Conservation (phyloP, 1,284 basidiomycete species). For the Cryptococcus maquisensis region DNA sequence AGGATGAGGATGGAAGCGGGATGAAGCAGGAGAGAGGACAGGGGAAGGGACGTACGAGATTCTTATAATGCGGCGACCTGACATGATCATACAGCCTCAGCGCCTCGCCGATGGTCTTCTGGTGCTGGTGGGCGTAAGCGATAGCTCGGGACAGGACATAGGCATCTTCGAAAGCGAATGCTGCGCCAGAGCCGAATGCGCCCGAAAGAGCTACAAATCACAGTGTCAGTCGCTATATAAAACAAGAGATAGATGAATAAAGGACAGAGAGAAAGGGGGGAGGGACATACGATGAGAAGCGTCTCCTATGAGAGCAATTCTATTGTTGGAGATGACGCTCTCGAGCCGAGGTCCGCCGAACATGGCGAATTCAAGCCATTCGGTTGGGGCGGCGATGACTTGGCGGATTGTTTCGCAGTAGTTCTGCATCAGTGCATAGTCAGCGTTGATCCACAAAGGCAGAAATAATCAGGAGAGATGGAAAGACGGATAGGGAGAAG, state of each 20-base stretch:
- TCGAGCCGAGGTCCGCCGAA: constrained; percentile 28
- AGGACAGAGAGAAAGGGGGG: not conserved
- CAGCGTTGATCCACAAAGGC: not conserved
- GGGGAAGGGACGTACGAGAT: constrained; percentile 8
- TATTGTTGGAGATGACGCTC: constrained; percentile 13
- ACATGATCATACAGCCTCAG: constrained; percentile 23
- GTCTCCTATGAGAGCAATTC: constrained; percentile 29
- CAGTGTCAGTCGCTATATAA: not conserved
- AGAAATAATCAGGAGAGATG: not conserved
- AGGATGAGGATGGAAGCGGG: not conserved
- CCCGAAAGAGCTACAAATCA: constrained; percentile 15
- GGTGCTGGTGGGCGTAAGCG: constrained; percentile 2
- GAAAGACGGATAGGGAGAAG: not conserved
- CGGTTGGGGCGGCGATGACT: constrained; percentile 20
- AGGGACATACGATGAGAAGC: constrained; percentile 26
- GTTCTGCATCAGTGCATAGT: not conserved
- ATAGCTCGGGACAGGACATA: constrained; percentile 19
- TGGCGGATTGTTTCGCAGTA: constrained; percentile 24
- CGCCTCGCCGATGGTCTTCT: constrained; percentile 4
- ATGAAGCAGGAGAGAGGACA: not conserved
- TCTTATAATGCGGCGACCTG: constrained; percentile 24
- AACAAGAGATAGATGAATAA: no score
- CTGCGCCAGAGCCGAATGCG: constrained; percentile 26
- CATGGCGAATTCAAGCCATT: constrained; percentile 33
- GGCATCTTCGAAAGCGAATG: constrained; percentile 31